Conservation (phyloP, 2,329 filamentous ascomycete genomes). For the Raffaelea deltoideospora region DNA sequence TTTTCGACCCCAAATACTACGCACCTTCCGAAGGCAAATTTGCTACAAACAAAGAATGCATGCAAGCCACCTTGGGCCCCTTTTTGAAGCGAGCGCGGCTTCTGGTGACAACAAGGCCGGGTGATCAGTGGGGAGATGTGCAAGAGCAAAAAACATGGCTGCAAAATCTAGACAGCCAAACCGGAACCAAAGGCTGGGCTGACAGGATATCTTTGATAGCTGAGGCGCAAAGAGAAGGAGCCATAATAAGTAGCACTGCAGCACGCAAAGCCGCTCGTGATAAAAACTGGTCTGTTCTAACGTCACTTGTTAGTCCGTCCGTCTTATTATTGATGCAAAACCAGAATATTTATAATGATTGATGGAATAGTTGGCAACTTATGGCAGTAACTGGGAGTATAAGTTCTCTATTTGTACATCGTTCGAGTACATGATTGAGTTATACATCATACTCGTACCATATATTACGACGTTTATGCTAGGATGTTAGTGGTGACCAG, state of each 20-base stretch:
- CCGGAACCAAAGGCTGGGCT: constrained; percentile 39
- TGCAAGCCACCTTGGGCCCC: constrained; percentile 40
- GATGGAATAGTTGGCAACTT: neutral
- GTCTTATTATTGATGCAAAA: constrained; percentile 43
- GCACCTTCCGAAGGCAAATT: constrained; percentile 1
- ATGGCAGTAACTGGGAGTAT: no score
- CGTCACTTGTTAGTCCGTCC: constrained; percentile 36
- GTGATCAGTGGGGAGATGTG: constrained; percentile 42
- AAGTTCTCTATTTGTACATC: no score
- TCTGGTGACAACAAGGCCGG: constrained; percentile 47
- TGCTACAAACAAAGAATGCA: constrained; percentile 15
- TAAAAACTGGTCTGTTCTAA: constrained; percentile 30
- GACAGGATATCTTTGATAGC: constrained; percentile 43
- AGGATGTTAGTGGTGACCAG: no score
- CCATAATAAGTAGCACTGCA: constrained; percentile 42
- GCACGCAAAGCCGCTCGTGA: constrained; percentile 41
- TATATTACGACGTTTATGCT: no score
- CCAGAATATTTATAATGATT: constrained; percentile 34
- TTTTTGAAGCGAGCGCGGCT: constrained; percentile 50
- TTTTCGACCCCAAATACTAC: constrained; percentile 63
- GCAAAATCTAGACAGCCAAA: constrained; percentile 26
- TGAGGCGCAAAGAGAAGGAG: constrained; percentile 24
- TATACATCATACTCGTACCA: no score
- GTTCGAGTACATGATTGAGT: no score
- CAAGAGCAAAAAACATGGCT: constrained; percentile 41